A percentile compares a stretch with the other conserved stretches of the same genome.
phyloP scores from a whole-genome alignment of 2,329 filamentous ascomycete genomes.

The Lanzia echinophila region DNA sequence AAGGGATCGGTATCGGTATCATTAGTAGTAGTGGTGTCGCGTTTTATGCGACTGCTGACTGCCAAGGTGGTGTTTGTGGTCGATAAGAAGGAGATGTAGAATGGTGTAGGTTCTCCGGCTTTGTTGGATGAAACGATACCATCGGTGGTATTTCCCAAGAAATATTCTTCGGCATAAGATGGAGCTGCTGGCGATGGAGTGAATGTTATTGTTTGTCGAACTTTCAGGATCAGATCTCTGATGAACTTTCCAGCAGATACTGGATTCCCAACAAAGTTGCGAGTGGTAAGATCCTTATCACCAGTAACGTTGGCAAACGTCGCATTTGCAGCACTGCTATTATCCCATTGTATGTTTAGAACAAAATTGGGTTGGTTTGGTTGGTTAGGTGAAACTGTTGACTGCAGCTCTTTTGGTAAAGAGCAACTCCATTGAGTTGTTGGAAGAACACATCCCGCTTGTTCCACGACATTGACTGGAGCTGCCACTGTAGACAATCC shows the following conservation, averaged over 20 bases:
- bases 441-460: conserved; percentile 63
- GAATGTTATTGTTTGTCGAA: conserved; percentile 34
- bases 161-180: conserved; percentile 58
- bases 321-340: conserved; percentile 41
- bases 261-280: conserved; percentile 23
- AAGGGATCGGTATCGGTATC: conserved; percentile 15
- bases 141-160: conserved; percentile 83
- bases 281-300: conserved; percentile 20
- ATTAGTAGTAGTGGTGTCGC: conserved; percentile 15
- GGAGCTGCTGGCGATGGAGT: conserved; percentile 41
- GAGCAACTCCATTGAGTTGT: conserved; percentile 80
- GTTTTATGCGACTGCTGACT: conserved; percentile 19
- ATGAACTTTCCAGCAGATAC: conserved; percentile 31
- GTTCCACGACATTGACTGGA: conserved; percentile 57
- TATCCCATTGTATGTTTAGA: conserved; percentile 69
- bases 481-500: conserved; percentile 74
- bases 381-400: conserved; percentile 53
- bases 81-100: conserved; percentile 70
- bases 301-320: conserved; percentile 36
- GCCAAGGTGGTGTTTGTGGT: conserved; percentile 33
- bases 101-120: conserved; percentile 79
- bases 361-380: conserved; percentile 71
- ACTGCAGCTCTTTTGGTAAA: conserved; percentile 70
- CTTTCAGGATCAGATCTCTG: conserved; percentile 23
- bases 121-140: conserved; percentile 58